Evolutionary conservation across 306 rosid species (phyloP).

Genomic region (Glycyrrhiza uralensis): DNA sequence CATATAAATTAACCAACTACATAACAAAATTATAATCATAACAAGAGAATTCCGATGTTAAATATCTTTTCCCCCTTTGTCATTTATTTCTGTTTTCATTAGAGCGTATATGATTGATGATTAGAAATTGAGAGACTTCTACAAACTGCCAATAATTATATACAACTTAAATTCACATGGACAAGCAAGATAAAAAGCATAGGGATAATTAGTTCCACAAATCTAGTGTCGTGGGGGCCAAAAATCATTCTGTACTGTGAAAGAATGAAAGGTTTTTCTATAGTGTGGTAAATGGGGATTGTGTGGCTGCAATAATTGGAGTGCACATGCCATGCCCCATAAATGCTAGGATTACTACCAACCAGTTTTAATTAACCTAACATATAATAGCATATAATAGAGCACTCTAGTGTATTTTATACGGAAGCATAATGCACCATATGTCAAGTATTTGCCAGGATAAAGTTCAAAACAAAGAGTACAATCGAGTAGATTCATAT

Average conservation of each 20-base stretch:
- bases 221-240: not conserved
- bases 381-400: not conserved
- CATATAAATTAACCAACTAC: too few relatives aligned
- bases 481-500: too few relatives aligned
- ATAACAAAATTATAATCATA: not conserved
- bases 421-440: not conserved
- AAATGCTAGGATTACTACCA: conserved; percentile 40
- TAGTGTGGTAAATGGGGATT: conserved; percentile 41
- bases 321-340: conserved; percentile 49
- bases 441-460: not conserved
- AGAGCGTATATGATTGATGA: not conserved
- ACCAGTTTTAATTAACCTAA: conserved; percentile 34
- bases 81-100: conserved; percentile 4
- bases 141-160: conserved; percentile 1
- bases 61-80: not conserved
- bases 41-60: not conserved
- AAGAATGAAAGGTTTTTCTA: conserved; percentile 20
- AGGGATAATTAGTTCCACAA: conserved; percentile 16
- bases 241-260: conserved; percentile 12
- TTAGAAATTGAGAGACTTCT: conserved; percentile 24
- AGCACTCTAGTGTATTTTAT: not conserved
- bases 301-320: conserved; percentile 39
- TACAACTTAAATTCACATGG: conserved; percentile 14
- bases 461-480: not conserved
- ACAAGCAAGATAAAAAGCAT: not conserved